These are phyloP conservation scores for Mucor lusitanicus DNA, from an alignment of 371 early-diverging fungal species.

Conservation along the genomic window DNA sequence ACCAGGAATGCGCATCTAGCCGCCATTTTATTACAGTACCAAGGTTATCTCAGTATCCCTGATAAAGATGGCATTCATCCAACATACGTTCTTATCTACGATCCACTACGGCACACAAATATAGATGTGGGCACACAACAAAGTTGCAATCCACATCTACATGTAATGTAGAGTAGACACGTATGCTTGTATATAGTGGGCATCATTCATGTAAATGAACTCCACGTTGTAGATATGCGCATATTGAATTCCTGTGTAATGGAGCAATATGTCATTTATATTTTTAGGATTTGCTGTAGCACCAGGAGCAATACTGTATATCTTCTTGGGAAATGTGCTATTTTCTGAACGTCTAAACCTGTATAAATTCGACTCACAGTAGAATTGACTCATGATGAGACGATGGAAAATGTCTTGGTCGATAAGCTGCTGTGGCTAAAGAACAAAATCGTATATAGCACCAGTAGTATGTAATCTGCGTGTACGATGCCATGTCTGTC, in stretches of 20 bases:
- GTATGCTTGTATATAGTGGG: not conserved
- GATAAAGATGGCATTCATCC: not conserved
- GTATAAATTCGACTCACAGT: not conserved
- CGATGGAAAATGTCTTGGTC: not conserved
- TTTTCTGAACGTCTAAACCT: too few species aligned
- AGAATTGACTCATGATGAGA: not conserved
- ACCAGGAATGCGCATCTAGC: not conserved
- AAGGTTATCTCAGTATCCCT: too few species aligned
- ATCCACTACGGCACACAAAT: not conserved
- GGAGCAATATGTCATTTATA: not conserved
- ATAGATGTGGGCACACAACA: not conserved
- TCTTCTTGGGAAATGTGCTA: not conserved
- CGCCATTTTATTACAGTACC: too few species aligned
- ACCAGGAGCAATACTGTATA: not conserved
- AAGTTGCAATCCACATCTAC: not conserved
- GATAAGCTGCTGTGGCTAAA: not conserved
- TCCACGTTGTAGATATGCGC: not conserved
- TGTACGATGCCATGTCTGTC: not conserved
- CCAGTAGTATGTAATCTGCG: not conserved
- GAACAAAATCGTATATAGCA: too few species aligned
- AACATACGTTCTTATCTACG: not conserved
- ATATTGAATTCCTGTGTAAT: not conserved
- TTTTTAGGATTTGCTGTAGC: not conserved
- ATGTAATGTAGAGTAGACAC: not conserved
- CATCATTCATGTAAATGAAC: not conserved